Conservation (phyloP, 768 basidiomycete species). For the Leccinum arenicola region DNA sequence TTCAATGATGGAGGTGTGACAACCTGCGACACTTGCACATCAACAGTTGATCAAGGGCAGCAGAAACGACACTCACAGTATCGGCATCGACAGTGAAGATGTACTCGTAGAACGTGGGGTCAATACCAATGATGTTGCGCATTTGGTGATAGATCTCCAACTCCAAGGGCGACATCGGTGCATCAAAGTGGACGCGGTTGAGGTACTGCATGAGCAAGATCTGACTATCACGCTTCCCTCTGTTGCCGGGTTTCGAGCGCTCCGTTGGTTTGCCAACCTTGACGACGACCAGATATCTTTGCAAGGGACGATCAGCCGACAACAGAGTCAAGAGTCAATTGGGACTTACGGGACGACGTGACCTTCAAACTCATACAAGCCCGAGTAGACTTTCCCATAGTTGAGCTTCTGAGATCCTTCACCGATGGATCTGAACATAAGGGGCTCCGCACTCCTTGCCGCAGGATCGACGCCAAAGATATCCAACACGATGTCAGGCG, state of each 20-base stretch:
- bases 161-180: conserved; percentile 64
- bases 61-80: conserved; percentile 40
- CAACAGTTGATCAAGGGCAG: conserved; percentile 3
- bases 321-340: not conserved
- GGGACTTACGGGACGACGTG: conserved; percentile 60
- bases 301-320: conserved; percentile 1
- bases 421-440: conserved; percentile 67
- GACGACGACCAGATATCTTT: conserved; percentile 57
- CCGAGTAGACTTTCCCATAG: conserved; percentile 69
- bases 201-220: conserved; percentile 64
- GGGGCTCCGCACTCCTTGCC: conserved; percentile 59
- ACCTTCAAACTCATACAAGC: conserved; percentile 67
- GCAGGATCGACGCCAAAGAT: conserved; percentile 65
- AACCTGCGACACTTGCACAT: conserved; percentile 36
- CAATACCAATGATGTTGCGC: conserved; percentile 72
- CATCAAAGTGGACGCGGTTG: conserved; percentile 66
- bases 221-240: conserved; percentile 70
- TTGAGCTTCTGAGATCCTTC: conserved; percentile 67
- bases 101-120: conserved; percentile 75
- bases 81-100: conserved; percentile 73
- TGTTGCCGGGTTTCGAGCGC: conserved; percentile 61
- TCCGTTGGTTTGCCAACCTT: conserved; percentile 70
- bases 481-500: conserved; percentile 64
- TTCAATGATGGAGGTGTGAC: conserved; percentile 67
- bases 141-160: conserved; percentile 73